phyloP scores from a whole-genome alignment of 1,139 yeast genomes.

The Wickerhamomyces sp. region DNA sequence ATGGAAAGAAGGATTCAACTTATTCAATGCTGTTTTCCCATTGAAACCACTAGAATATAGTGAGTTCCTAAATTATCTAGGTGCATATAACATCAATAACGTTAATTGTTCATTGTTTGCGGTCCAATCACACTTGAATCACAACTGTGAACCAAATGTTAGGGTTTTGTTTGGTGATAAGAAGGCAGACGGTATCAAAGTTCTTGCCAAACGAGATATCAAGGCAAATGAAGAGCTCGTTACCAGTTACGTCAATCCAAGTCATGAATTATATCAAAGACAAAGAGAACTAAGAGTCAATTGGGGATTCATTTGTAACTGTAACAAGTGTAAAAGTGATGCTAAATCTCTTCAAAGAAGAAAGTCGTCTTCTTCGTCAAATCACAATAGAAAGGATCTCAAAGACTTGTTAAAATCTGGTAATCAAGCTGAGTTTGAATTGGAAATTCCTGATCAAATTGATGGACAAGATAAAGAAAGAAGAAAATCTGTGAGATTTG shows the following conservation, averaged over 20 bases:
- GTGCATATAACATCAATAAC: conserved; percentile 71
- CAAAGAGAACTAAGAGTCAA: conserved; percentile 65
- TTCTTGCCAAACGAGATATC: conserved; percentile 55
- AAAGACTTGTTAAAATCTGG: conserved; percentile 42
- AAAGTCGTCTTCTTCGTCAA: conserved; percentile 18
- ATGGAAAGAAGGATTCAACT: conserved; percentile 54
- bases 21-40: conserved; percentile 50
- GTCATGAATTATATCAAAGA: conserved; percentile 57
- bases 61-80: conserved; percentile 57
- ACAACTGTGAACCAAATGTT: conserved; percentile 70
- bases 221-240: conserved; percentile 62
- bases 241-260: conserved; percentile 68
- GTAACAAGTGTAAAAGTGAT: conserved; percentile 62
- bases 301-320: conserved; percentile 79
- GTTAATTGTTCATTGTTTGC: conserved; percentile 59
- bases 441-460: conserved; percentile 37
- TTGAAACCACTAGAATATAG: conserved; percentile 40
- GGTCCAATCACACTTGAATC: conserved; percentile 69
- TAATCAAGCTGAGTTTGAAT: conserved; percentile 43
- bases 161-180: conserved; percentile 46
- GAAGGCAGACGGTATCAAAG: conserved; percentile 50
- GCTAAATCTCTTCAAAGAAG: conserved; percentile 22
- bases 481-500: conserved; percentile 71
- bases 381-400: conserved; percentile 35
- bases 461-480: conserved; percentile 32